Evolutionary conservation across 306 rosid species (phyloP).

Genomic region (Ceratonia siliqua): DNA sequence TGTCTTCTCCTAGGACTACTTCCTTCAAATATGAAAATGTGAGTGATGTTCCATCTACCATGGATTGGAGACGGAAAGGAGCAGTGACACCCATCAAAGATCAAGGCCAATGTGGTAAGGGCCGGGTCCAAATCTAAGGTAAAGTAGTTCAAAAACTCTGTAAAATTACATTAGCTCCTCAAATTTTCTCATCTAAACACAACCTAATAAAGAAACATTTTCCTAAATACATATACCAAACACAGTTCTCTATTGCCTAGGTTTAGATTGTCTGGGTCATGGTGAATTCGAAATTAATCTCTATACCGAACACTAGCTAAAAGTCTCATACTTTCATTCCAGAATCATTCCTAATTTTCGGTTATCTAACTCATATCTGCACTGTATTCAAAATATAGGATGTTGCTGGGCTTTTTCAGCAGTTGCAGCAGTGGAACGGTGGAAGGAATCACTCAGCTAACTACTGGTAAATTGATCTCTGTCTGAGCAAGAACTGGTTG

Average conservation of each 20-base stretch:
- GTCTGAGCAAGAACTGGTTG: background rate
- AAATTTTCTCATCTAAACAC: too few species aligned
- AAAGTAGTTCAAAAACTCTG: too few species aligned
- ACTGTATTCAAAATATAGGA: background rate
- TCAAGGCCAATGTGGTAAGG: slow-evolving; percentile 34
- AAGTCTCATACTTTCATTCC: too few species aligned
- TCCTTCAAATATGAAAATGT: slow-evolving; percentile 37
- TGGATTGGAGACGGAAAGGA: slow-evolving; percentile 37
- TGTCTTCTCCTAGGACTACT: background rate
- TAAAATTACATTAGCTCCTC: too few species aligned
- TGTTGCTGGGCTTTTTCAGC: background rate
- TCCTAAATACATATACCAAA: too few species aligned
- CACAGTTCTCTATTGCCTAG: too few species aligned
- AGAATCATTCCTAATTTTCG: background rate
- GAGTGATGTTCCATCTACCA: background rate
- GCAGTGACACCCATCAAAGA: slow-evolving; percentile 39
- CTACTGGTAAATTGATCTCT: background rate
- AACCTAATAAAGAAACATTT: too few species aligned
- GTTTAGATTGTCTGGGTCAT: too few species aligned
- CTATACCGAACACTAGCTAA: too few species aligned
- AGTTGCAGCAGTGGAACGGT: background rate
- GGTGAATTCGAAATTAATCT: too few species aligned
- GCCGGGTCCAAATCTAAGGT: too few species aligned
- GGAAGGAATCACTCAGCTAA: background rate
- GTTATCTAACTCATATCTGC: background rate